Base-by-base conservation (phyloP, 306 rosid genomes). In the Potentilla sterilis region DNA sequence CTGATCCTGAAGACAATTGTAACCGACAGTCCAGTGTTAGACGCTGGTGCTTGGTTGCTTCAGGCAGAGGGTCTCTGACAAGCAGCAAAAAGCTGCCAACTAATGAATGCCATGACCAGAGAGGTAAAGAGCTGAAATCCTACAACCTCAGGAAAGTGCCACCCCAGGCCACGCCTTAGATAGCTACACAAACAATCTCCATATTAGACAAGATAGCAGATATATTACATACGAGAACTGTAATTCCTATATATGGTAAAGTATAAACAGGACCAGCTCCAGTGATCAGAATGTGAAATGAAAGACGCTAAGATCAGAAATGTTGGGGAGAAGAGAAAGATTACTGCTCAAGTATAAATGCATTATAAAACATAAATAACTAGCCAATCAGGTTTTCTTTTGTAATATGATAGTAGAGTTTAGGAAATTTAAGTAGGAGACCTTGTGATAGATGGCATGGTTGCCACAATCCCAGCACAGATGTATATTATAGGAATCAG, bases 401-500 rank as follows among this genome's bases (percentile, higher is more conserved):
- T 11, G 46, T 37, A 64, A 37, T 3, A 1, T 18, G 38, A 57
- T n/a, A 5, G 16, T 42, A 49, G 44, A 54, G 62, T 34, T 48
- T 41, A 64, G 64, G 51, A 24, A 75, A 5, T 78, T 70, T 76
- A n/a, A 34, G 47, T 55, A 73, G 80, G 82, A 80, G 70, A 96
- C 99, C 99, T 96, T 78, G 97, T 89, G 81, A 88, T 92, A 46
- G 97, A 96, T 82, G 99, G 99, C 99, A 96, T 96, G 76, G 99
- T 90, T 74, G 99, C 91, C 63, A 89, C 89, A 62, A 92, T 84
- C 67, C 80, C 88, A 12, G 99, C 99, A 83, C 88, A 90, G 22
- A 78, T n/a, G 41, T 92, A 96, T 78, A 96, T 90, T 34, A 96
- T 88, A 40, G 98, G 99, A 86, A 96, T 90, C 78, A 92, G 80